Percentiles rank a stretch among this genome's conserved stretches.
These are phyloP conservation scores for Solanum stenotomum DNA, from an alignment of 257 asterid genomes.

Conservation along the genomic window DNA sequence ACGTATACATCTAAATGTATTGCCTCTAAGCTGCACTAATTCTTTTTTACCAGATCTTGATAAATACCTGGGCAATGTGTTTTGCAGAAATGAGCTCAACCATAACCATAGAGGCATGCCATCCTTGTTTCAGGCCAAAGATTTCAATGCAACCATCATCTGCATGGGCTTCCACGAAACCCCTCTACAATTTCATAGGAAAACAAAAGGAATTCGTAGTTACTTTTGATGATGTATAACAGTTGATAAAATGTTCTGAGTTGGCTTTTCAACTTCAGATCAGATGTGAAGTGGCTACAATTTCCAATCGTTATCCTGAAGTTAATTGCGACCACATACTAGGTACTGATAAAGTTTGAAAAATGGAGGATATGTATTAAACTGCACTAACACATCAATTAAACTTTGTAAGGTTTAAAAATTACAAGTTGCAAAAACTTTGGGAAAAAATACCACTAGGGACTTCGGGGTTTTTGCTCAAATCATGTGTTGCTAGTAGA, in stretches of 20 bases:
- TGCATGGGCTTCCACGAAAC: conserved; percentile 71
- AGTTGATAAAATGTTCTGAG: not conserved
- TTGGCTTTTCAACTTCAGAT: not conserved
- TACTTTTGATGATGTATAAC: not conserved
- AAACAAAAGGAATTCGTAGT: not conserved
- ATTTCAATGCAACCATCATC: conserved; percentile 72
- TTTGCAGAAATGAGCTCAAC: conserved; percentile 73
- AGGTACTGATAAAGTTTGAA: not conserved
- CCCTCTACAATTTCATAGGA: conserved; percentile 33
- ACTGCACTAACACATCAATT: not conserved
- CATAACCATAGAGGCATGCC: conserved; percentile 98
- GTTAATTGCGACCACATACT: not conserved
- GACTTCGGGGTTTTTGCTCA: not conserved
- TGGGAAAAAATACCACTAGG: not conserved
- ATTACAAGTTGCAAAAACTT: not conserved
- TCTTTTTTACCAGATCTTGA: not conserved
- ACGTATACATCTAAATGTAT: not conserved
- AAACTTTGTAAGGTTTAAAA: not conserved
- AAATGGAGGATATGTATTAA: not conserved
- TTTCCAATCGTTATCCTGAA: not conserved
- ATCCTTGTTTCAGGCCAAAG: conserved; percentile 84
- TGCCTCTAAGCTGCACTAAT: not conserved
- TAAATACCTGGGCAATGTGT: conserved; percentile 82
- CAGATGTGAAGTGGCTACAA: not conserved
- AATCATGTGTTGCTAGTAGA: not conserved